These are phyloP conservation scores for Fagus crenata DNA, from an alignment of 306 rosid genomes.

Conservation along the genomic window DNA sequence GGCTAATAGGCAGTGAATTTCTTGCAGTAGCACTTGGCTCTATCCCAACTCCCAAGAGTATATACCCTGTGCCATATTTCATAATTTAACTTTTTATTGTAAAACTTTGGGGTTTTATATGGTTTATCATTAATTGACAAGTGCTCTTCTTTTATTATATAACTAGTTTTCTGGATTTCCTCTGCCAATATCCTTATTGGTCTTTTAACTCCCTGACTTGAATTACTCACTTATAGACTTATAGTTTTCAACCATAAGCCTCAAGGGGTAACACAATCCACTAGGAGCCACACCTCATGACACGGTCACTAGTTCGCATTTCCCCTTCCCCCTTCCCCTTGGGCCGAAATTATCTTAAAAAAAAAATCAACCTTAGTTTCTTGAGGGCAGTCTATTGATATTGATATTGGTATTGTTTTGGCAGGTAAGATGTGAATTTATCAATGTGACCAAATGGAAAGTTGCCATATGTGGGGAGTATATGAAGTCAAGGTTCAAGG, in stretches of 20 bases:
- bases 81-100: neutral
- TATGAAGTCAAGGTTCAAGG: slow-evolving; percentile 89
- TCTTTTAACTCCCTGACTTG: neutral
- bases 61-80: neutral
- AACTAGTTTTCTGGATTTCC: neutral
- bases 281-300: no score
- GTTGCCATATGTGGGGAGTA: slow-evolving; percentile 97
- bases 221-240: neutral
- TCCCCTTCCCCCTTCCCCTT: no score
- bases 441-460: slow-evolving; percentile 85
- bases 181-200: neutral
- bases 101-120: neutral
- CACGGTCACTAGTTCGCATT: no score
- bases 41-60: neutral
- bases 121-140: neutral
- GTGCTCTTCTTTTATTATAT: no score
- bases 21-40: neutral
- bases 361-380: neutral
- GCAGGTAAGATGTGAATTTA: slow-evolving; percentile 78
- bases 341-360: no score
- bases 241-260: no score
- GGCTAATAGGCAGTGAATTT: neutral
- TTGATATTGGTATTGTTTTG: slow-evolving; percentile 26
- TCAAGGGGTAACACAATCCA: no score
- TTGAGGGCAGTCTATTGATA: slow-evolving; percentile 14